Evolutionary conservation across 2,329 filamentous ascomycete genomes (phyloP).

Genomic region (Aureobasidium sp.): DNA sequence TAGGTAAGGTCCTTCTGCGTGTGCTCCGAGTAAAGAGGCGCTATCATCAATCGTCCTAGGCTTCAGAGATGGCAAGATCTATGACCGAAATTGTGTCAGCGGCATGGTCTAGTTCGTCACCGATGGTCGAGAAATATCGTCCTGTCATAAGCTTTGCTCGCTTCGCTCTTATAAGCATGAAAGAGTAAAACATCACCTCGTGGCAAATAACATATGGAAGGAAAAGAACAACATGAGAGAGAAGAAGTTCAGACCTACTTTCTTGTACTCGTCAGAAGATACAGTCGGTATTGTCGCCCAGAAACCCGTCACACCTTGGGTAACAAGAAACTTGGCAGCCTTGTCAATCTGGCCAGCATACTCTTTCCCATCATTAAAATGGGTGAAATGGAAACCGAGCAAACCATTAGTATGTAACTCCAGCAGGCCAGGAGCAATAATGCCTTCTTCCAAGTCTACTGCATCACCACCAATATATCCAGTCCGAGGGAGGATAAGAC

Average conservation of each 20-base stretch:
- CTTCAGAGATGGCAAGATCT: slow-evolving; percentile 42
- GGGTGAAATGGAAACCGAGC: slow-evolving; percentile 49
- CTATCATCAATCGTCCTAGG: slow-evolving; percentile 36
- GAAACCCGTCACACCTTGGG: slow-evolving; percentile 47
- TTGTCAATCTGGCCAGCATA: slow-evolving; percentile 40
- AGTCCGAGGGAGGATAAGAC: slow-evolving; percentile 35
- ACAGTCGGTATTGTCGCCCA: slow-evolving; percentile 50
- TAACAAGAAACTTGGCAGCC: slow-evolving; percentile 43
- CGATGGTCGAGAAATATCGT: not conserved
- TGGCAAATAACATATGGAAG: not conserved
- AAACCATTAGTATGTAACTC: slow-evolving; percentile 51
- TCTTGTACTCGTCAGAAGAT: slow-evolving; percentile 38
- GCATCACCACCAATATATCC: slow-evolving; percentile 39
- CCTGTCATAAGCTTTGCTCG: not conserved
- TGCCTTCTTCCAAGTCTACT: slow-evolving; percentile 42
- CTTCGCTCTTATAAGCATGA: not conserved
- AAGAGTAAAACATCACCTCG: not conserved
- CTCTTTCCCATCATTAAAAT: slow-evolving; percentile 36
- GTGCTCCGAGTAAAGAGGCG: slow-evolving; percentile 49
- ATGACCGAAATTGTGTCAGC: not conserved
- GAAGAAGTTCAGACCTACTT: slow-evolving; percentile 25
- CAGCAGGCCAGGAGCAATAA: slow-evolving; percentile 49
- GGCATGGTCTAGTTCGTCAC: slow-evolving; percentile 17
- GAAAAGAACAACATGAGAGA: not conserved
- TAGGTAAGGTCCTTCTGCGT: slow-evolving; percentile 51